Evolutionary conservation across 2,329 filamentous ascomycete genomes (phyloP), one percentile per base, ranked within the genome.

Genomic region (Calonectria hongkongensis): DNA sequence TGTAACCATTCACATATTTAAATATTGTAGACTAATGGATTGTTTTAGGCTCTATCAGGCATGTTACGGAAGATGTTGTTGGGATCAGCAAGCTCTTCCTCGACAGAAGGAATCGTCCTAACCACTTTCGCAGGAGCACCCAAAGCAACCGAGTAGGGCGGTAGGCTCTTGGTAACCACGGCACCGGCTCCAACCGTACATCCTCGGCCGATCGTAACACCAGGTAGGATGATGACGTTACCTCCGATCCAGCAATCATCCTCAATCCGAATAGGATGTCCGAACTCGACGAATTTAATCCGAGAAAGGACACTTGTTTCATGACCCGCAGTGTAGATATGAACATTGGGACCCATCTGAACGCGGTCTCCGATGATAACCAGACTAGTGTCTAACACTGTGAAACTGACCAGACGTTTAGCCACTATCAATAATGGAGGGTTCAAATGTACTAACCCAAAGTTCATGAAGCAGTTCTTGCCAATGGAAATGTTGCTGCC

Each of bases 331-430:
- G 91, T 90, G 79, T 91, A 94, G 68, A 96, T 89, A 62, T 87
- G 90, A 0, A 95, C 93, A 77, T 92, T 92, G 0, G 94, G 93
- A 0, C 93, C 94, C 68, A 95, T 88, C 75, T 94, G 84, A 2
- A 94, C 94, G 30, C 94, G 89, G 33, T 92, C 88, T 0, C 94
- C 94, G 56, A 96, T 93, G 5, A 82, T 86, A 48, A 96, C 92
- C 2, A 91, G 85, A 75, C 91, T 93, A n/a, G 92, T 94, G 81
- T 96, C 94, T 16, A 95, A 85, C 72, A 95, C 92, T 2, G 91
- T 90, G 67, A 89, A 80, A 71, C 86, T 87, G 25, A 1, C 13
- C 25, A 5, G 25, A n/a, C 10, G 15, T 8, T 58, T 27, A 45
- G n/a, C 4, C 1, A 62, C n/a, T 4, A 43, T 16, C 28, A 36